Percentiles rank a stretch among this genome's conserved stretches.
phyloP scores from a whole-genome alignment of 1,284 basidiomycete species.

The Ceratobasidium sp. region DNA sequence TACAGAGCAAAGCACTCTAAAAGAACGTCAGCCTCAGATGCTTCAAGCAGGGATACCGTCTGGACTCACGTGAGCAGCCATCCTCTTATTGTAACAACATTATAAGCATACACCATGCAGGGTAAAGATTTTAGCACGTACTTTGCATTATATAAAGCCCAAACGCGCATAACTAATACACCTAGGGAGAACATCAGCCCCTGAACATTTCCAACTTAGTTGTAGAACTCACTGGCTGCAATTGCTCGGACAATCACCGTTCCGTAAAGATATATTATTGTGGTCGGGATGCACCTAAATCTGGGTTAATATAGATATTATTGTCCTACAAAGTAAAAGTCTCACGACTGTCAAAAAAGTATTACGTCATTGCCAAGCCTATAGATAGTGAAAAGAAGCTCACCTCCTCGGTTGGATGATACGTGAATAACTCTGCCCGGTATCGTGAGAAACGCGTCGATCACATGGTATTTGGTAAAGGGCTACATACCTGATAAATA shows the following conservation, averaged over 20 bases:
- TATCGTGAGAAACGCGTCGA: not conserved
- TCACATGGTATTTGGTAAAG: no score
- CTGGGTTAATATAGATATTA: not conserved
- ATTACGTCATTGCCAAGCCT: not conserved
- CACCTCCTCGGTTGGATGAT: not conserved
- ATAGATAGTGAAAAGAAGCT: not conserved
- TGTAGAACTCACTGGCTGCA: not conserved
- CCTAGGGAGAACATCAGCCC: not conserved
- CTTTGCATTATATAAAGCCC: slow-evolving; percentile 25
- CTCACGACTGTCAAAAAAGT: no score
- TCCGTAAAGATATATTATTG: not conserved
- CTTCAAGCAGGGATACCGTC: not conserved
- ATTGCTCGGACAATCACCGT: not conserved
- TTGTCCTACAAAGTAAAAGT: not conserved
- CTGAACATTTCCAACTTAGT: no score
- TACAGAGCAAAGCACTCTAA: not conserved
- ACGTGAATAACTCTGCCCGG: not conserved
- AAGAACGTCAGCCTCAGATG: not conserved
- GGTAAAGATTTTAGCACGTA: not conserved
- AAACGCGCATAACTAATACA: slow-evolving; percentile 24
- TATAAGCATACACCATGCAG: no score
- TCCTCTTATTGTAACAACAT: not conserved
- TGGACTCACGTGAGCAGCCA: slow-evolving; percentile 1
- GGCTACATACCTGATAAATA: slow-evolving; percentile 2
- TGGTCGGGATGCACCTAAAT: not conserved